Conservation (phyloP, 352 stramenopile species). For the Phytopythium delawarense region DNA sequence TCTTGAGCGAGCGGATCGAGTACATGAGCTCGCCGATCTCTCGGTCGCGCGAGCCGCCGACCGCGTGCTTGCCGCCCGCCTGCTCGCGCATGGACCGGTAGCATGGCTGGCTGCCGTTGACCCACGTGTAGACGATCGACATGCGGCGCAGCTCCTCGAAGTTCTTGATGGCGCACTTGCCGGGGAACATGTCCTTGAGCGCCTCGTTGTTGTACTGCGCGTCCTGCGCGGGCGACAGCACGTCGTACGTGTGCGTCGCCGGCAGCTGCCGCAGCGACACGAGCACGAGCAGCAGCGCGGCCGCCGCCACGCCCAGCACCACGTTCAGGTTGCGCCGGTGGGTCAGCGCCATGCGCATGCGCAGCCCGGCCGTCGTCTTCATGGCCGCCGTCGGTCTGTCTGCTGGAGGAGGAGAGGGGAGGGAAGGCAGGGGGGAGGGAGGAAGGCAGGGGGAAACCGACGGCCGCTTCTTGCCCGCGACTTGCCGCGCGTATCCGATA, state of each 20-base stretch:
- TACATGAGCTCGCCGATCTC: constrained; percentile 88
- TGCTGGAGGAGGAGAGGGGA: neutral
- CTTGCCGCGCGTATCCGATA: constrained; percentile 33
- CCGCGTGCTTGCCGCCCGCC: constrained; percentile 59
- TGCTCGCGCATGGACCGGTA: constrained; percentile 68
- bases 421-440: neutral
- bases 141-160: constrained; percentile 79
- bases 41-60: constrained; percentile 77
- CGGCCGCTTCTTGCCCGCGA: neutral
- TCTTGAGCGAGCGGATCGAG: constrained; percentile 82
- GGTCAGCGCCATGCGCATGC: constrained; percentile 59
- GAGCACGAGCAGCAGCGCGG: constrained; percentile 46
- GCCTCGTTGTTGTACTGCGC: constrained; percentile 32
- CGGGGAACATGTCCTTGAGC: constrained; percentile 60
- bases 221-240: constrained; percentile 27
- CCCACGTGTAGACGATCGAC: constrained; percentile 89
- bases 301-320: constrained; percentile 37
- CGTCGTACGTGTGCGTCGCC: constrained; percentile 23
- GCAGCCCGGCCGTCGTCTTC: constrained; percentile 56
- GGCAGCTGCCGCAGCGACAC: constrained; percentile 41
- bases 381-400: constrained; percentile 15
- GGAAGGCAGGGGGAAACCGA: too few relatives aligned
- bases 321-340: constrained; percentile 64
- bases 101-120: constrained; percentile 84
- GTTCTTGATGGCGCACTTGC: constrained; percentile 84